Base-by-base conservation (phyloP, 2,329 filamentous ascomycete genomes). In the Aspergillus candidus region DNA sequence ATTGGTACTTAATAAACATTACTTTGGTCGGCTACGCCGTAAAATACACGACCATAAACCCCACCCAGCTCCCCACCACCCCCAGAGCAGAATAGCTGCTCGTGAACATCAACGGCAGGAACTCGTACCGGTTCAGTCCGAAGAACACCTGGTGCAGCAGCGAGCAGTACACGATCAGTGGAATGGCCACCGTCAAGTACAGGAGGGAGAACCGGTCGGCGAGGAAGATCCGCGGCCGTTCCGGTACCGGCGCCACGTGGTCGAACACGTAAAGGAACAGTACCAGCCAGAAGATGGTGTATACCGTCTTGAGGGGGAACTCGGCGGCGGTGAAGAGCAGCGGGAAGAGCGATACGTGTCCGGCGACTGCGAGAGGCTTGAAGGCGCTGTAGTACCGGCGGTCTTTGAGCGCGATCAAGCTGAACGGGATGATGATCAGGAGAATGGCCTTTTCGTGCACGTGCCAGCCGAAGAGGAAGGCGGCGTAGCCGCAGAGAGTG, bases 381-480 rank as follows among this genome's bases (percentile, higher is more conserved):
- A 97, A 98, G 1, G 91, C 91, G 46, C 88, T 84, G 29, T 97
- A 82, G 61, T 95, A 90, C 18, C 93, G 83, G 40, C 93, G 81
- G 64, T 97, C 90, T 63, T 85, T 86, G 40, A 97, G 79, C 0
- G 91, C 90, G 48, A 97, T 84, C 49, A 98, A 77, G 55, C 87
- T 94, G 73, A 97, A 97, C 0, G 93, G 93, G 38, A 97, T 86
- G 53, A 98, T 89, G 60, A 97, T 85, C 14, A 97, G 79, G 15
- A 98, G 77, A 45, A 98, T 86, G 1, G 93, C 93, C 68, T 98
- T 98, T 63, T 98, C 93, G 59, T 98, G 93, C 7, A 98, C 93
- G 61, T 98, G 93, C 89, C 91, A 98, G 44, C 93, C 91, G 57
- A 97, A 97, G 8, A 98, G 76, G 70, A 98, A 98, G 0, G 91